Percentiles rank a stretch among this genome's conserved stretches.
phyloP scores from a whole-genome alignment of 2,329 filamentous ascomycete genomes.

The Zopfia rhizophila region DNA sequence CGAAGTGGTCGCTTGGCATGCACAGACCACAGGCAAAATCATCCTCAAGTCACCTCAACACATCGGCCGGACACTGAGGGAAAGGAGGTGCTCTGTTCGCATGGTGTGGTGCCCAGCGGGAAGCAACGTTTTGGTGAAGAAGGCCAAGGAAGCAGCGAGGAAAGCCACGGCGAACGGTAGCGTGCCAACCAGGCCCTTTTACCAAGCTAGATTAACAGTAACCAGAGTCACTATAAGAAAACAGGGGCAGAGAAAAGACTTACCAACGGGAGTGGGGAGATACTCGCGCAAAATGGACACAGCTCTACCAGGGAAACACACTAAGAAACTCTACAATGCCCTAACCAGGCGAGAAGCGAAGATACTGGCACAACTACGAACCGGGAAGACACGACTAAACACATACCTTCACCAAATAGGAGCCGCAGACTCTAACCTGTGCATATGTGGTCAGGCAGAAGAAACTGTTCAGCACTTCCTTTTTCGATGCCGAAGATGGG shows the following conservation, averaged over 20 bases:
- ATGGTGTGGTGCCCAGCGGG: too few relatives aligned
- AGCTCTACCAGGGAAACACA: conserved; percentile 20
- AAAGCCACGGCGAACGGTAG: too few relatives aligned
- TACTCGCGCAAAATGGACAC: conserved; percentile 16
- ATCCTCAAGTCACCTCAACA: too few relatives aligned
- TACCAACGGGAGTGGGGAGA: conserved; percentile 13
- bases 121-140: too few relatives aligned
- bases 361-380: conserved; percentile 17
- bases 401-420: conserved; percentile 18
- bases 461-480: too few relatives aligned
- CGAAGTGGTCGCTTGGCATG: too few relatives aligned
- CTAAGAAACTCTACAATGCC: conserved; percentile 14
- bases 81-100: too few relatives aligned
- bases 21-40: too few relatives aligned
- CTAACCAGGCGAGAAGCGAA: conserved; percentile 14
- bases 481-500: conserved; percentile 16
- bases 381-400: conserved; percentile 20
- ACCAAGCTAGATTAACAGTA: too few relatives aligned
- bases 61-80: too few relatives aligned
- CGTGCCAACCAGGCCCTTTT: too few relatives aligned
- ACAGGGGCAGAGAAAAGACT: conserved; percentile 15
- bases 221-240: conserved; percentile 15
- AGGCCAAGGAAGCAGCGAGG: too few relatives aligned
- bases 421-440: conserved; percentile 13
- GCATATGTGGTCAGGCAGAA: conserved; percentile 9